Base-by-base conservation (phyloP, 2,329 filamentous ascomycete genomes). In the Scleromitrula shiraiana region DNA sequence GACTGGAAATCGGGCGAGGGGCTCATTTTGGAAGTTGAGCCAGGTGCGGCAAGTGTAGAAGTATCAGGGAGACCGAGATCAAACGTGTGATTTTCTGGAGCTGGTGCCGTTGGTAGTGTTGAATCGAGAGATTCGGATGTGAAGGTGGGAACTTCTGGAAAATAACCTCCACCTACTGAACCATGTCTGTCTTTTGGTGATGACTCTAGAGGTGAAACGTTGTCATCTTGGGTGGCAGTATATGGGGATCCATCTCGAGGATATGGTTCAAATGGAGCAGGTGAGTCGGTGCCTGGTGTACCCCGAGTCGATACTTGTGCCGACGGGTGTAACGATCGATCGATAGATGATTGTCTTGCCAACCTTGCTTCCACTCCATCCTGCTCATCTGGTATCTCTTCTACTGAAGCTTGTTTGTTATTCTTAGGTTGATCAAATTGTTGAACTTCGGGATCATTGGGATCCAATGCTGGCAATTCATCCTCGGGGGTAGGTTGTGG, bases 371-470 rank as follows among this genome's bases (percentile, higher is more conserved):
- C 66, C 23, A 73, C 67, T 36, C 70, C 68, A 52, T 74, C 69
- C 30, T 72, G 69, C 40, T 80, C 78, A 51, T 82, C 77, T 4
- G 75, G 73, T 0, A 73, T 73, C 29, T 80, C 77, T 58, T 83
- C 78, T 8, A 83, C 78, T 2, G 50, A 59, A 32, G 60, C 49
- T 37, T 57, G 56, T 20, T 36, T 41, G 29, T 54, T 38, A 41
- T 56, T 55, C 5, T 74, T 75, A 0, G 78, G 69, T 53, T 79
- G 36, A 26, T 49, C 57, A n/a, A 81, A 67, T 35, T 70, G 67
- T 59, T 77, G 75, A 2, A 85, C 77, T 42, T 85, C 82, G 2
- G 80, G 76, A 52, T 88, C 83, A 46, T 75, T 73, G 1, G 77
- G 75, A 57, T 82, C 79, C n/a, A 84, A 67, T 2, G 67, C 61